These are phyloP conservation scores for Trichoderma sp. DNA, from an alignment of 2,329 filamentous ascomycete genomes.

Conservation along the genomic window DNA sequence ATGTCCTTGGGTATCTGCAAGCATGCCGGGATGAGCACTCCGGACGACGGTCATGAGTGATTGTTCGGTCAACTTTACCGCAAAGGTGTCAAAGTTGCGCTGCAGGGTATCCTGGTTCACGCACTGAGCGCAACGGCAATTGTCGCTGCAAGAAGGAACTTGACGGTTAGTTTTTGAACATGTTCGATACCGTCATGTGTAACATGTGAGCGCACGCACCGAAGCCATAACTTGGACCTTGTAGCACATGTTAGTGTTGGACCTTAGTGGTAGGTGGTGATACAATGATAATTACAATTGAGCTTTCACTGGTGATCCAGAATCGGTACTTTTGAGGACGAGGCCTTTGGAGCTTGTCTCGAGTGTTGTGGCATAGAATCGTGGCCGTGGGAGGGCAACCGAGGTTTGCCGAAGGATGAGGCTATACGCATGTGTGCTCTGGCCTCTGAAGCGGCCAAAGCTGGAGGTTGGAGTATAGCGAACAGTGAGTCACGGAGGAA, in stretches of 20 bases:
- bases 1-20: constrained; percentile 41
- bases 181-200: constrained; percentile 1
- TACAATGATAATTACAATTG: constrained; percentile 26
- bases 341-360: constrained; percentile 24
- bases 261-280: rapidly evolving
- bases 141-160: constrained; percentile 41
- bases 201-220: constrained; percentile 29
- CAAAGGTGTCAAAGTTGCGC: constrained; percentile 47
- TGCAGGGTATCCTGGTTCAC: constrained; percentile 49
- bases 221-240: constrained; percentile 34
- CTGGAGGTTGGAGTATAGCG: background rate
- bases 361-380: constrained; percentile 30
- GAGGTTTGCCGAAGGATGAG: constrained; percentile 17
- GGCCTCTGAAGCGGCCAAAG: constrained; percentile 14
- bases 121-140: constrained; percentile 47
- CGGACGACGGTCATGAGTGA: too few species aligned
- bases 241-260: background rate
- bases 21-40: background rate
- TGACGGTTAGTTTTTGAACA: background rate
- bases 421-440: background rate
- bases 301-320: background rate
- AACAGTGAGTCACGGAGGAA: background rate
- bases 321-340: constrained; percentile 17
- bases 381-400: background rate
- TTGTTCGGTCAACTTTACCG: constrained; percentile 34